Evolutionary conservation across 169 alveolate genomes (phyloP).

Genomic region (Plasmodium berghei): DNA sequence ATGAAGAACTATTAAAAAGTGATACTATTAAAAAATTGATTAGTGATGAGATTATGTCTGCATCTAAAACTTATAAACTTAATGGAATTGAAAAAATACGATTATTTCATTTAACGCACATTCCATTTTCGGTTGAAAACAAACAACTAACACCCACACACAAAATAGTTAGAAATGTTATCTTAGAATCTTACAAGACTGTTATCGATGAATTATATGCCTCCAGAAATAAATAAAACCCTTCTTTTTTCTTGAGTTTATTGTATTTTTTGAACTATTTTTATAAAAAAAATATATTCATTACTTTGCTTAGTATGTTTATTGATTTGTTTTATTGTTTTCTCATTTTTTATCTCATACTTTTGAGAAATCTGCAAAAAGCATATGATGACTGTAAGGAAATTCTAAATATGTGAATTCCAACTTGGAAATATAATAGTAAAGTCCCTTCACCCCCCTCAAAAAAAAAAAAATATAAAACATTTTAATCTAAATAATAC

Average conservation of each 20-base stretch:
- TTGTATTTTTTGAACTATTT: too few relatives aligned
- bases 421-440: too few relatives aligned
- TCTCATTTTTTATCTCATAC: background rate
- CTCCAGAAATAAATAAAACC: constrained; percentile 24
- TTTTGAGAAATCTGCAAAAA: background rate
- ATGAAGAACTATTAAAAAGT: constrained; percentile 77
- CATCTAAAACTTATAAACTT: constrained; percentile 77
- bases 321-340: background rate
- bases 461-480: too few relatives aligned
- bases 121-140: constrained; percentile 91
- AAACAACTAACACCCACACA: constrained; percentile 94
- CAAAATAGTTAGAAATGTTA: constrained; percentile 91
- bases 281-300: too few relatives aligned
- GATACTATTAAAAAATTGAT: constrained; percentile 73
- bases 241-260: background rate
- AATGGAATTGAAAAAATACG: constrained; percentile 87
- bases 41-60: constrained; percentile 60
- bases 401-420: too few relatives aligned
- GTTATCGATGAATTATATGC: constrained; percentile 81
- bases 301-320: background rate
- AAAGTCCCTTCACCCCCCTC: too few relatives aligned
- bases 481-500: too few relatives aligned
- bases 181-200: constrained; percentile 75
- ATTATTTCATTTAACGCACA: constrained; percentile 85
- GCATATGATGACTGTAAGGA: too few relatives aligned